Evolutionary conservation across 495 filamentous ascomycete genomes (phyloP).

Genomic region (Staphylotrichum longicolle): DNA sequence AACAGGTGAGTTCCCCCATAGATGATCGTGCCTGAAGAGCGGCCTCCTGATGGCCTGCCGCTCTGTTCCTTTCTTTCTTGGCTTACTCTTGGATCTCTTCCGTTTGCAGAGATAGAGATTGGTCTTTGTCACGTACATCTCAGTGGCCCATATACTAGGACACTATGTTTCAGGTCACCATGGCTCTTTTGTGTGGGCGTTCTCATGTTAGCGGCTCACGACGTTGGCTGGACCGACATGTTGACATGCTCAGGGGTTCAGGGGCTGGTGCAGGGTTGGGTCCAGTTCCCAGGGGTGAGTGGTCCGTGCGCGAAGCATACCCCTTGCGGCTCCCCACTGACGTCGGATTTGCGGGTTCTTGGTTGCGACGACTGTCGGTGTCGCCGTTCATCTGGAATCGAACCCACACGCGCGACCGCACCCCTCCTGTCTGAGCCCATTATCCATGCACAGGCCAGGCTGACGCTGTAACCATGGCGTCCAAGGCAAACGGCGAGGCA

Average conservation of each 20-base stretch:
- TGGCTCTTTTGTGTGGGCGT: too few relatives aligned
- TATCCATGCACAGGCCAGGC: neutral
- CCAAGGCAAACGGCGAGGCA: neutral
- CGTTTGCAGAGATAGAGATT: too few relatives aligned
- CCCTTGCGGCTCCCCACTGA: neutral
- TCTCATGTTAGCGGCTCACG: neutral
- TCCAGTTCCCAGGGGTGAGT: neutral
- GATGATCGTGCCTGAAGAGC: too few relatives aligned
- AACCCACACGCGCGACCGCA: neutral
- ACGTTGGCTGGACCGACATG: neutral
- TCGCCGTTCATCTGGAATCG: neutral
- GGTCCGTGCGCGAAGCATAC: constrained; percentile 12
- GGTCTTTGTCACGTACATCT: too few relatives aligned
- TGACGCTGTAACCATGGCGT: constrained; percentile 15
- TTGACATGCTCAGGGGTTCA: constrained; percentile 15
- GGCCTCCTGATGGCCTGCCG: too few relatives aligned
- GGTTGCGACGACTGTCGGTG: neutral
- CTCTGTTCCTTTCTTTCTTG: too few relatives aligned
- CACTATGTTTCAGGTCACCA: too few relatives aligned
- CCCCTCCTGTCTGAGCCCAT: neutral
- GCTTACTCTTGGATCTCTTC: too few relatives aligned
- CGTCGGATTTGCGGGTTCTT: neutral
- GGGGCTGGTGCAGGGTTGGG: constrained; percentile 11
- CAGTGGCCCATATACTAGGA: too few relatives aligned
- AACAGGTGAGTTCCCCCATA: too few relatives aligned